These are phyloP conservation scores for Pseudogymnoascus sp. DNA, from an alignment of 2,329 filamentous ascomycete genomes.

Conservation along the genomic window DNA sequence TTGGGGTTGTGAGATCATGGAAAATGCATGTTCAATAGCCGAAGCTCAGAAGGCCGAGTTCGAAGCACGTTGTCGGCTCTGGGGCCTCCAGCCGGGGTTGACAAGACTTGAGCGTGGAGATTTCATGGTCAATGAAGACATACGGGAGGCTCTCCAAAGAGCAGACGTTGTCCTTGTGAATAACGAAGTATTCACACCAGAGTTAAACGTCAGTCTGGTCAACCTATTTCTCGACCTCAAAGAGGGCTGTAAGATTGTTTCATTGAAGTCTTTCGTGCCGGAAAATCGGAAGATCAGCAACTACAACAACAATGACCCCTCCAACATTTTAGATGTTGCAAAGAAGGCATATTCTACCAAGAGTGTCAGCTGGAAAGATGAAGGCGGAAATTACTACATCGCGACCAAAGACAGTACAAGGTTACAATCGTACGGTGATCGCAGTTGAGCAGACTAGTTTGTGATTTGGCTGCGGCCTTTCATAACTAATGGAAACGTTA, in stretches of 20 bases:
- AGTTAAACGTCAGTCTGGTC: constrained; percentile 76
- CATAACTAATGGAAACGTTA: constrained; percentile 7
- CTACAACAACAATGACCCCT: constrained; percentile 70
- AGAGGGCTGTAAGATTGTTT: constrained; percentile 81
- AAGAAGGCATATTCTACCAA: constrained; percentile 61
- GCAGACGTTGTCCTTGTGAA: constrained; percentile 97
- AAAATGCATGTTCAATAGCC: constrained; percentile 77
- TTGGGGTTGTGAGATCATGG: constrained; percentile 96
- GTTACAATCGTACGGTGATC: constrained; percentile 13
- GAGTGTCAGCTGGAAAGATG: constrained; percentile 84
- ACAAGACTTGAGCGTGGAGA: constrained; percentile 78
- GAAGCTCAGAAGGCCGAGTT: constrained; percentile 78
- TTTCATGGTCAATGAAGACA: constrained; percentile 66
- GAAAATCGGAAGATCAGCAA: constrained; percentile 67
- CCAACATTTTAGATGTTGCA: constrained; percentile 73
- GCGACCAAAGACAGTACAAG: constrained; percentile 53
- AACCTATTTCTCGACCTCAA: constrained; percentile 92
- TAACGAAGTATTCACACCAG: constrained; percentile 90
- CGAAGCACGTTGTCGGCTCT: constrained; percentile 72
- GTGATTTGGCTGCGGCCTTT: constrained; percentile 7
- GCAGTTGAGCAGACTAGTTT: background rate
- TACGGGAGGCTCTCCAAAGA: constrained; percentile 66
- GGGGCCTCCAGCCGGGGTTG: constrained; percentile 74
- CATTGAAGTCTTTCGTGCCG: constrained; percentile 83
- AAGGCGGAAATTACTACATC: constrained; percentile 79